Conservation (phyloP, 228 moss, liverwort and hornwort species). For the Sphagnum magellanicum region DNA sequence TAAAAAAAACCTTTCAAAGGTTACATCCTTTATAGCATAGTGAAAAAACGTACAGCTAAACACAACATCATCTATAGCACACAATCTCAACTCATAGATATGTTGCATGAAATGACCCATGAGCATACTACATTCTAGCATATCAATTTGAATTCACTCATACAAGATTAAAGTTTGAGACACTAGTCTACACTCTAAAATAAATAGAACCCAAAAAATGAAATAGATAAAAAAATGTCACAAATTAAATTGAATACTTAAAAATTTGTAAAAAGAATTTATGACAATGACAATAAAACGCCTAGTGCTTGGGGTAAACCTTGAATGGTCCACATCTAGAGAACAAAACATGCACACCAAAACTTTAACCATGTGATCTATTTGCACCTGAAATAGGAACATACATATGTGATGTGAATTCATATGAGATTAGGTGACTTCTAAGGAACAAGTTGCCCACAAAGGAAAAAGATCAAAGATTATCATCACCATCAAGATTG, state of each 20-base stretch:
- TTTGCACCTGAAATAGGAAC: slow-evolving; percentile 33
- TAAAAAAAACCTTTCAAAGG: slow-evolving; percentile 62
- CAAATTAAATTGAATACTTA: neutral
- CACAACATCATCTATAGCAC: too few relatives aligned
- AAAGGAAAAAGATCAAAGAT: too few relatives aligned
- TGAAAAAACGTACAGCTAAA: slow-evolving; percentile 22
- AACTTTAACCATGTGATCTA: slow-evolving; percentile 80
- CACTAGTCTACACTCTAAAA: slow-evolving; percentile 28
- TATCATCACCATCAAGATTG: neutral
- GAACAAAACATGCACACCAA: slow-evolving; percentile 77
- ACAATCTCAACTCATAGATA: too few relatives aligned
- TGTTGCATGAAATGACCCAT: too few relatives aligned
- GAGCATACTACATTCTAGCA: too few relatives aligned
- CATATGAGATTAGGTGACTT: too few relatives aligned
- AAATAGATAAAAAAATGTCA: neutral
- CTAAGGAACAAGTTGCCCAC: too few relatives aligned
- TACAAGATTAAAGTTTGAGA: too few relatives aligned
- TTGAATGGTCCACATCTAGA: slow-evolving; percentile 79
- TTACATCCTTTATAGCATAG: slow-evolving; percentile 73
- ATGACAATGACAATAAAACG: slow-evolving; percentile 8
- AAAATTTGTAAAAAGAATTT: neutral
- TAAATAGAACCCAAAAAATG: neutral
- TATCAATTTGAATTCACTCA: too few relatives aligned
- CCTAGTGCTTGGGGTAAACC: slow-evolving; percentile 82
- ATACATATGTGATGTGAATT: too few relatives aligned